Evolutionary conservation across 345 rosid genomes (phyloP), one percentile per base, ranked within the genome.

Genomic region (Isatis tinctoria): DNA sequence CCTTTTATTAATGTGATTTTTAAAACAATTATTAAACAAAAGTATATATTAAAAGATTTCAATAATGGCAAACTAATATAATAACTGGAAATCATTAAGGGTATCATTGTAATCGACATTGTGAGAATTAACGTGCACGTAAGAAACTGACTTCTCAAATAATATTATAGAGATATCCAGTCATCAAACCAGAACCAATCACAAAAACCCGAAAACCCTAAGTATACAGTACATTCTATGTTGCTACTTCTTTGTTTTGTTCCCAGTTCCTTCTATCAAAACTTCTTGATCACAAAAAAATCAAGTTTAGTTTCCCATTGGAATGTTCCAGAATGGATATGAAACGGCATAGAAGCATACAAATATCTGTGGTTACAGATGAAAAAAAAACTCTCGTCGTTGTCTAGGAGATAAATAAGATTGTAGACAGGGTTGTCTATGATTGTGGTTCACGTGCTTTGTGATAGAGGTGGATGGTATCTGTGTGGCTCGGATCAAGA

Each of bases 401-500:
- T 35, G 44, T 35, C 7, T 59, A 36, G 22, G 63, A 59, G 10
- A 17, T 13, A 59, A 2, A 11, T 16, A 35, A 59, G 63, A 35
- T 59, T 20, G 43, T 27, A 59, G 27, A 59, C 7, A 27, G 27
- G 44, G 35, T 35, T 33, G 63, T 5, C 63, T 59, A 59, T 35
- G 63, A 36, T 6, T 59, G 44, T 54, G 54, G 69, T 12, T 85
- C 85, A 66, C 56, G 65, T 41, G 87, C 86, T 78, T 69, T 87
- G 18, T 69, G 74, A 35, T 82, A 86, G 28, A 93, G 87, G n/a
- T 86, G 86, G 3, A 84, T 62, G 2, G 92, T 79, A 52, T 87
- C 93, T 0, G 58, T 2, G 14, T 86, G 90, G 47, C 20, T 32
- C 10, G 90, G 88, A 51, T 93, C 97, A 36, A 93, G 83, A 69